Conservation (phyloP, 352 stramenopile species). For the Pythium periplocum region DNA sequence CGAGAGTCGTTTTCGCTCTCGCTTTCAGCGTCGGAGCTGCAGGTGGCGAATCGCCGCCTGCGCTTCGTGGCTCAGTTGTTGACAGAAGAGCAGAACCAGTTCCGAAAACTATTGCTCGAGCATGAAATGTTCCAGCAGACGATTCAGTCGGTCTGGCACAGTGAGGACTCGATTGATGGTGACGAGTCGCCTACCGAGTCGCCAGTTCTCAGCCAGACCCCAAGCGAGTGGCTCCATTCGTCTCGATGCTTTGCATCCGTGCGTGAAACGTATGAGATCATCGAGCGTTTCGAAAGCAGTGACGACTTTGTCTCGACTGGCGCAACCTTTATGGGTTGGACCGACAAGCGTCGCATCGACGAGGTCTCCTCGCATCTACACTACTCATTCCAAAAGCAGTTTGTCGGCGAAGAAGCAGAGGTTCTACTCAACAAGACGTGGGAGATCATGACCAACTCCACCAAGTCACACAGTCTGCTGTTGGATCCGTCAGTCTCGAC, state of each 20-base stretch:
- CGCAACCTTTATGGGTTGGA: slow-evolving; percentile 15
- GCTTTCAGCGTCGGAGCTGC: slow-evolving; percentile 3
- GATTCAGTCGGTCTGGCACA: slow-evolving; percentile 16
- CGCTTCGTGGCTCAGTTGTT: slow-evolving; percentile 31
- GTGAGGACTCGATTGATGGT: slow-evolving; percentile 19
- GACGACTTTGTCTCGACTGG: slow-evolving; percentile 11
- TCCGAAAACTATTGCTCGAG: slow-evolving; percentile 14
- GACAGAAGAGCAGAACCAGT: slow-evolving; percentile 30
- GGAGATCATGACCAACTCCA: slow-evolving; percentile 22
- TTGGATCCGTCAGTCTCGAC: slow-evolving; percentile 41
- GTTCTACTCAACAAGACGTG: slow-evolving; percentile 16
- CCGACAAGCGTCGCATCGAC: slow-evolving; percentile 18
- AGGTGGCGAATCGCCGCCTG: slow-evolving; percentile 26
- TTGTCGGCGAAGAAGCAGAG: slow-evolving; percentile 16
- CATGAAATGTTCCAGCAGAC: slow-evolving; percentile 19
- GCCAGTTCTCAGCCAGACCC: slow-evolving; percentile 6
- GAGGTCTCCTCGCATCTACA: slow-evolving; percentile 11
- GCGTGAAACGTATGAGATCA: slow-evolving; percentile 50
- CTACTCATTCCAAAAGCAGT: slow-evolving; percentile 19
- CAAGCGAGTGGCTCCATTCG: slow-evolving; percentile 17
- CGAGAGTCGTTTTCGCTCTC: slow-evolving; percentile 5
- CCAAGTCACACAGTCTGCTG: slow-evolving; percentile 34
- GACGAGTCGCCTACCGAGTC: slow-evolving; percentile 1
- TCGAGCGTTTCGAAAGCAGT: slow-evolving; percentile 20
- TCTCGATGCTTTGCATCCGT: slow-evolving; percentile 37